Base-by-base conservation (phyloP, 129 eudicot genomes). In the Pulicaria dysenterica region DNA sequence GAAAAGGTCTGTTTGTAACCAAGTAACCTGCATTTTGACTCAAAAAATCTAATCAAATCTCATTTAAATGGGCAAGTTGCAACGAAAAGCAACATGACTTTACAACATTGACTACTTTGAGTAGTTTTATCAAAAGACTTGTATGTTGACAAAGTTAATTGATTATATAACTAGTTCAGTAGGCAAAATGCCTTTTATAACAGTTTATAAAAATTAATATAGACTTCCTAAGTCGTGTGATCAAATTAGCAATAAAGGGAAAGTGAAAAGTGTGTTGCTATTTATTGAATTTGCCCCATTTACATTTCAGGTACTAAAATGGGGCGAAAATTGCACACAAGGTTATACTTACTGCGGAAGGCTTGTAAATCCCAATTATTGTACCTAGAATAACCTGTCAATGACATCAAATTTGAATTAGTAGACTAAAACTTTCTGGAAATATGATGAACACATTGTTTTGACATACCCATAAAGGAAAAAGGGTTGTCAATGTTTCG, bases 311-410 rank as follows among this genome's bases (percentile, higher is more conserved):
- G 6, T 5, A 73, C 17, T 7, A 58, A 12, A 36, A 41, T 9
- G 24, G 8, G 59, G 19, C 43, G 45, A 68, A 67, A 60, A 63
- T 4, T n/a, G 41, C 39, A 34, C 54, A 58, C 31, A 53, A n/a
- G 7, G 73, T 47, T 66, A 58, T 19, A 81, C 80, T 83, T 78
- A 94, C 99, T 14, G 90, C 95, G 1, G 97, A 37, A 75, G 99
- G 99, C 82, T 88, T 94, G 82, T 83, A 94, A 43, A 94, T 94
- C 76, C 99, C 99, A 50, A 94, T 79, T 15, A 94, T 3, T 48
- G 99, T 90, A 48, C 99, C 99, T 79, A 90, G 39, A 74, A 94
- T 86, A 73, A 94, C 99, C 99, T 94, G 99, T 73, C 63, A 78
- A 70, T 64, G 44, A 48, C 57, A 45, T 61, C 16, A 56, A 51